Percentiles rank a stretch among this genome's conserved stretches.
Conservation (phyloP, 148 eudicot species). For the Suaeda aralocaspica region DNA sequence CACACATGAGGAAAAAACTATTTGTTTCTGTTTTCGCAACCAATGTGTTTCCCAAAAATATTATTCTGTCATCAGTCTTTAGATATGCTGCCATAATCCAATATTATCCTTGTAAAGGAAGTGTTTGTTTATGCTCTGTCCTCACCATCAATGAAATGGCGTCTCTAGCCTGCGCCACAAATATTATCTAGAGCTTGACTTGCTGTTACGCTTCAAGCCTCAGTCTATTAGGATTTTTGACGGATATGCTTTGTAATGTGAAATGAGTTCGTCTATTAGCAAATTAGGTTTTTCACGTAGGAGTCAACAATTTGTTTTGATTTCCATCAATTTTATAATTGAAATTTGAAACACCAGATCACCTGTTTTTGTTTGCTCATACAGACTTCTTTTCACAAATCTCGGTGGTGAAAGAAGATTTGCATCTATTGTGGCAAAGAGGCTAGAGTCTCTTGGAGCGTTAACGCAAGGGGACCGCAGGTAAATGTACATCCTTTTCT, state of each 20-base stretch:
- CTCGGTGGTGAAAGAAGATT: slow-evolving; percentile 98
- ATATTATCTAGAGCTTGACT: no score
- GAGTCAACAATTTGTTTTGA: not conserved
- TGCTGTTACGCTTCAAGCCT: no score
- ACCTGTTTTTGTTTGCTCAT: slow-evolving; percentile 10
- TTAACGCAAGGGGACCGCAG: slow-evolving; percentile 97
- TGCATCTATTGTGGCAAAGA: slow-evolving; percentile 97
- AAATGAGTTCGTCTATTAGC: not conserved
- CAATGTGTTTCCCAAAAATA: no score
- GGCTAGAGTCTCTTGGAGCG: slow-evolving; percentile 95
- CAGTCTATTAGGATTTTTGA: no score
- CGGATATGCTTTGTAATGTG: not conserved
- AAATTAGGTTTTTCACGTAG: not conserved
- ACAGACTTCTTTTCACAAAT: slow-evolving; percentile 84
- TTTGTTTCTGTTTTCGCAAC: no score
- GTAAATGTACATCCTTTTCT: slow-evolving; percentile 28
- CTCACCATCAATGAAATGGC: no score
- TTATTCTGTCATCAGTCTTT: no score
- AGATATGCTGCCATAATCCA: no score
- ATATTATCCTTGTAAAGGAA: no score
- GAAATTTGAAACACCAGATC: not conserved
- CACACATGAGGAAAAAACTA: no score
- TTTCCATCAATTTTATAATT: not conserved
- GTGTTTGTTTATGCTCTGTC: no score
- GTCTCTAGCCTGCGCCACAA: no score